Conservation (phyloP, 2,329 filamentous ascomycete species). For the Botryotinia calthae region DNA sequence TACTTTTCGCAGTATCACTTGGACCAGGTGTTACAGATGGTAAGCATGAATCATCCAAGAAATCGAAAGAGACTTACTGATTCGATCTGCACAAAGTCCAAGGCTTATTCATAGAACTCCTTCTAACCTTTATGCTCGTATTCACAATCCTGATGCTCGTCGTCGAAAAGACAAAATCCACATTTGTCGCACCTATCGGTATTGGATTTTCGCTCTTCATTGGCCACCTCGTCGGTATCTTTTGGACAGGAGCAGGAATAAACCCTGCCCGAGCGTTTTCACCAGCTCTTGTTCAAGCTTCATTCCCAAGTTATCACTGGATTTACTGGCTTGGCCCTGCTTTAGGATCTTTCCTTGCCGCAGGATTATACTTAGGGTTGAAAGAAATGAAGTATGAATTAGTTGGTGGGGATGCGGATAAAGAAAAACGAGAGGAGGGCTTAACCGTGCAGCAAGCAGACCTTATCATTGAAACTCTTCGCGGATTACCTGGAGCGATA, state of each 20-base stretch:
- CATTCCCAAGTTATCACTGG: conserved; percentile 46
- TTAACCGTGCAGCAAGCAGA: conserved; percentile 6
- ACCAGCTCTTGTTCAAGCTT: conserved; percentile 44
- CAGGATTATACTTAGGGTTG: conserved; percentile 1
- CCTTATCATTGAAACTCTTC: conserved; percentile 15
- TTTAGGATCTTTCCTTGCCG: conserved; percentile 1
- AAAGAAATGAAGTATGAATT: conserved; percentile 20
- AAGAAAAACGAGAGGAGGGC: neutral
- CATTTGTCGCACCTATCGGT: conserved; percentile 49
- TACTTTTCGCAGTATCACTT: conserved; percentile 17
- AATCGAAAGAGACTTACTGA: neutral
- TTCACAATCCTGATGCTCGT: conserved; percentile 49
- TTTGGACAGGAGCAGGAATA: conserved; percentile 47
- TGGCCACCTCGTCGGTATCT: conserved; percentile 40
- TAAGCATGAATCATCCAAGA: neutral
- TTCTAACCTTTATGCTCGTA: conserved; percentile 47
- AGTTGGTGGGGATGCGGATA: conserved; percentile 19
- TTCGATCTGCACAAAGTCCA: conserved; percentile 31
- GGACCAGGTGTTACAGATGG: conserved; percentile 10
- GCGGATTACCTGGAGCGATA: conserved; percentile 5
- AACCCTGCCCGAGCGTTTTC: conserved; percentile 48
- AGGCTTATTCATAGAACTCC: conserved; percentile 48
- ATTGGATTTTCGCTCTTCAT: conserved; percentile 49
- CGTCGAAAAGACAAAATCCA: conserved; percentile 35
- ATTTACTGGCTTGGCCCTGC: conserved; percentile 40